Percentiles rank a stretch among this genome's conserved stretches.
Conservation (phyloP, 352 stramenopile genomes). For the Phytophthora idaei region DNA sequence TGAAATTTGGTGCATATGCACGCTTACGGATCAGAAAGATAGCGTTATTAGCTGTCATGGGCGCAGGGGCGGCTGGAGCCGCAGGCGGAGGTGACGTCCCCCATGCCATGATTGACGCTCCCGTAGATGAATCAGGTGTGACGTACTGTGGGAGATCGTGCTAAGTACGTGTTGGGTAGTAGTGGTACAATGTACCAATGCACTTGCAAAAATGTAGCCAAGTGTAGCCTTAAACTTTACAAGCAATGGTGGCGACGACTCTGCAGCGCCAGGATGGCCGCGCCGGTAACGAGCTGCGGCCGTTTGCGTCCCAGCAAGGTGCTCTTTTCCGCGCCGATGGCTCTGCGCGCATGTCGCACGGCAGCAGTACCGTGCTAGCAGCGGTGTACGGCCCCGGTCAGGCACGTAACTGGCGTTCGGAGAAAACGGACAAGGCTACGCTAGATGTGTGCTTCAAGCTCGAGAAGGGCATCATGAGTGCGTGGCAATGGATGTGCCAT, state of each 20-base stretch:
- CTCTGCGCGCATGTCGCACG: constrained; percentile 79
- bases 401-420: constrained; percentile 70
- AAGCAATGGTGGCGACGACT: constrained; percentile 50
- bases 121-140: constrained; percentile 17
- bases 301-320: constrained; percentile 76
- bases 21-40: constrained; percentile 75
- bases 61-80: constrained; percentile 18
- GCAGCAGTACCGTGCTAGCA: constrained; percentile 72
- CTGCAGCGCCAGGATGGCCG: constrained; percentile 66
- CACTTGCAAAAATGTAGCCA: constrained; percentile 2
- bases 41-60: constrained; percentile 63
- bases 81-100: constrained; percentile 16
- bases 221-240: constrained; percentile 6
- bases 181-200: constrained; percentile 22
- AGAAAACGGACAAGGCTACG: constrained; percentile 66
- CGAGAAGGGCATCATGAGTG: constrained; percentile 75
- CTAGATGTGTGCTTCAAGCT: constrained; percentile 85
- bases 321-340: constrained; percentile 82
- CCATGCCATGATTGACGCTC: constrained; percentile 24
- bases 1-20: not conserved
- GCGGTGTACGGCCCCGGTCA: constrained; percentile 81
- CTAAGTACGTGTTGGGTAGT: constrained; percentile 8
- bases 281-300: constrained; percentile 74
- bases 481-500: constrained; percentile 20
- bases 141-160: not conserved